Base-by-base conservation (phyloP, 2,329 filamentous ascomycete species). In the Botrytis tulipae region DNA sequence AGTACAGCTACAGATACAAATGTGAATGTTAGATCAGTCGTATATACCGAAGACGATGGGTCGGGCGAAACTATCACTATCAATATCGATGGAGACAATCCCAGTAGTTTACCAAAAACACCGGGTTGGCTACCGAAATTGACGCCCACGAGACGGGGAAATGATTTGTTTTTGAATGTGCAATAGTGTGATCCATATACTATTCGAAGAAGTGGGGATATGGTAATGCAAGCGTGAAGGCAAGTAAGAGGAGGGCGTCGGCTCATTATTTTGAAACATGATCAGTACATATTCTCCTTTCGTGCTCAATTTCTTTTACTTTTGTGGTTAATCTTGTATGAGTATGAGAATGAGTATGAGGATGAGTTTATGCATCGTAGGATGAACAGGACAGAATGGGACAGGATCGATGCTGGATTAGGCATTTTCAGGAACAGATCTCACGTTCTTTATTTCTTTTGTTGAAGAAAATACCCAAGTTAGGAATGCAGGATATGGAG, bases 121-220 rank as follows among this genome's bases (percentile, higher is more conserved):
- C 89, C 89, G 0, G 85, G 85, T 1, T 91, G 90, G 89, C 84
- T 89, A 76, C 90, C 90, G 4, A 87, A 86, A 76, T 78, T 93
- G 77, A 93, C 91, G 63, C 91, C 91, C 4, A 90, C 89, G 73
- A 83, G 90, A 74, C 85, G 89, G 67, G 91, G 91, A 0, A 88
- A 91, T 40, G 90, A 93, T 79, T 79, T 93, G 74, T 91, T 87
- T 76, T 78, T 90, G 77, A 86, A 87, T 76, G 87, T 90, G 75
- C 84, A 85, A 51, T 60, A 29, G n/a, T 37, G 51, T 4, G n/a
- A 6, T n/a, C 29, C n/a, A 54, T 16, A 32, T 14, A 14, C 9
- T 63, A 20, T 44, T 44, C 29, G 20, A 18, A 63, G 6, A 32
- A 9, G 16, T 6, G 42, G 29, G 12, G 22, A 35, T 37, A 7